Percentiles rank a stretch among this genome's conserved stretches.
Evolutionary conservation across 306 rosid species (phyloP).

Genomic region (Sphenostylis stenocarpa): DNA sequence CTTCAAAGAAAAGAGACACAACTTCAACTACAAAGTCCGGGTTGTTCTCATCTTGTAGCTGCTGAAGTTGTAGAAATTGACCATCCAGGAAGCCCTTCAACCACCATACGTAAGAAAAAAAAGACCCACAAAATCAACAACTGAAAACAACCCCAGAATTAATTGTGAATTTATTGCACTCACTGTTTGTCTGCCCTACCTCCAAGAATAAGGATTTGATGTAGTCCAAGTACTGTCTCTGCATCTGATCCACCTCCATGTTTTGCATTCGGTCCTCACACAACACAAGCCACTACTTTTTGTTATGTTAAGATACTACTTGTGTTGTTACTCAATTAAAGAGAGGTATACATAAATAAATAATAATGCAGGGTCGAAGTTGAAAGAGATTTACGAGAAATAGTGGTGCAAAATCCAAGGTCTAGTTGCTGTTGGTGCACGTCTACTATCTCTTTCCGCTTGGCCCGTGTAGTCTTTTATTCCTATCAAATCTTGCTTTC

Average conservation of each 20-base stretch:
- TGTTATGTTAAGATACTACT: neutral
- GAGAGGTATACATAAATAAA: neutral
- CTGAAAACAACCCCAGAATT: neutral
- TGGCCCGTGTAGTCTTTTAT: neutral
- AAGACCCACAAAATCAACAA: conserved; percentile 11
- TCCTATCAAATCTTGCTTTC: neutral
- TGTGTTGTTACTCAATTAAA: neutral
- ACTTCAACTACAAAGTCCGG: conserved; percentile 49
- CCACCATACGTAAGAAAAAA: conserved; percentile 17
- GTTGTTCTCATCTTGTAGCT: conserved; percentile 18
- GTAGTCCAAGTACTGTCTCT: conserved; percentile 8
- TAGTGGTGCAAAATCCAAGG: conserved; percentile 7
- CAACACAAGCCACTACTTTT: conserved; percentile 7
- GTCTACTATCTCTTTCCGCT: neutral
- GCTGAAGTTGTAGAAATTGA: conserved; percentile 11
- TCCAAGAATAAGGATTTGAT: neutral
- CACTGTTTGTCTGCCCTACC: neutral
- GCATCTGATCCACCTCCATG: conserved; percentile 17
- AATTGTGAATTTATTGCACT: neutral
- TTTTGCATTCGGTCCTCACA: neutral
- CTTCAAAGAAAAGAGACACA: conserved; percentile 72
- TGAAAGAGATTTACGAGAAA: neutral
- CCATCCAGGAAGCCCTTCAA: conserved; percentile 68
- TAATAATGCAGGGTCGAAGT: neutral
- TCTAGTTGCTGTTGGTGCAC: neutral